Evolutionary conservation across 139 green algal genomes (phyloP).

Genomic region (Chlamydomonas sp.): DNA sequence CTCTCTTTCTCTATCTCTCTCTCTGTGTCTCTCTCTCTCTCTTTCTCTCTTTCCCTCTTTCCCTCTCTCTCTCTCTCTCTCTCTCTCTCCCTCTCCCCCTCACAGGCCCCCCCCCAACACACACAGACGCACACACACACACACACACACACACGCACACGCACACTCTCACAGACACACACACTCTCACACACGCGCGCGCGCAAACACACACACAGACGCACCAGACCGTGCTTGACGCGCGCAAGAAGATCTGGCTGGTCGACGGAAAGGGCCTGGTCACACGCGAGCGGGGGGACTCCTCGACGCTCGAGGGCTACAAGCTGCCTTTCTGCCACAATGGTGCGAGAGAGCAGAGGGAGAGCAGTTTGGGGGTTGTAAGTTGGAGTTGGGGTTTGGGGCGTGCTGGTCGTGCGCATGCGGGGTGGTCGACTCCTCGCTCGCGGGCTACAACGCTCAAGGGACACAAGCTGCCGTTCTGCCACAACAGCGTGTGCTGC

Average conservation of each 20-base stretch:
- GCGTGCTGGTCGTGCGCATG: too few species aligned
- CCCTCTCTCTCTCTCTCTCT: neutral
- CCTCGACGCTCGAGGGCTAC: conserved; percentile 52
- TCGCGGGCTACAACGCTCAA: too few species aligned
- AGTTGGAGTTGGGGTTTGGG: too few species aligned
- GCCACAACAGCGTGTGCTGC: conserved; percentile 30
- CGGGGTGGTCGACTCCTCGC: conserved; percentile 48
- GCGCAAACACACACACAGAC: too few species aligned
- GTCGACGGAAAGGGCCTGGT: conserved; percentile 68
- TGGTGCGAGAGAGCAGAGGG: conserved; percentile 2
- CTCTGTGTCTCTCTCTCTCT: neutral
- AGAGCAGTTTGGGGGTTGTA: neutral
- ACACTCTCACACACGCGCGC: too few species aligned
- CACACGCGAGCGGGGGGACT: conserved; percentile 55
- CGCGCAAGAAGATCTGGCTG: conserved; percentile 64
- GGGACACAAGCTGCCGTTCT: conserved; percentile 69
- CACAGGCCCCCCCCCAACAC: too few species aligned
- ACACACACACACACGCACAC: too few species aligned
- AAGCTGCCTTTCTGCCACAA: conserved; percentile 70
- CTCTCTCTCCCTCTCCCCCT: too few species aligned
- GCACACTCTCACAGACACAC: too few species aligned
- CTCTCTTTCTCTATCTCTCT: neutral
- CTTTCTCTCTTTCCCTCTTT: neutral
- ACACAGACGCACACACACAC: too few species aligned
- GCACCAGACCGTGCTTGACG: conserved; percentile 66